Base-by-base conservation (phyloP, 192 early-diverging fungal species). In the Coemansia biformis region DNA sequence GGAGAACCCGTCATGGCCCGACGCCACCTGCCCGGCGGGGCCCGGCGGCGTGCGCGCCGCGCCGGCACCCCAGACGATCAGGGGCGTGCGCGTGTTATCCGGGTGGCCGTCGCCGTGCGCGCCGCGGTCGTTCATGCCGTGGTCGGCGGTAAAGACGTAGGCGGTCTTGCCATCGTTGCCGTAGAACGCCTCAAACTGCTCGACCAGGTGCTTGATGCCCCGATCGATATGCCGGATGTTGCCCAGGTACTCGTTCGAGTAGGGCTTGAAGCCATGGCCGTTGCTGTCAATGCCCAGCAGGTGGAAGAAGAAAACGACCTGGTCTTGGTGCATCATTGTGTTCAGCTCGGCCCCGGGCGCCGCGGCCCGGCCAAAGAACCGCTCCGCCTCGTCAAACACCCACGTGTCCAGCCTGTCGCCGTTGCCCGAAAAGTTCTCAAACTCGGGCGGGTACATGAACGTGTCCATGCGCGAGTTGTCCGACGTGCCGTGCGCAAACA, bases 231-330 rank as follows among this genome's bases (percentile, higher is more conserved):
- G 59, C 18, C 73, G 59, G 56, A 97, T 93, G 57, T 97, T 97
- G 50, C 83, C 69, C 28, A 88, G 64, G 51, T 97, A 97, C 74
- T 92, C 83, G 28, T 83, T 52, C 12, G 92, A 95, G 34, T 84
- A 76, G 11, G 94, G 94, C 23, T 84, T 79, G 51, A 84, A 81
- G 10, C 79, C 86, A 54, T 97, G 94, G 16, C 94, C 94, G 57
- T 95, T 97, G 44, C 88, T 93, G 66, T 97, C 94, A 26, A 97
- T 71, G 2, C 94, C 94, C 31, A 95, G 81, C n/a, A 97, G 69
- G 71, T 97, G 94, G 29, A 95, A 66, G 66, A 97, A 97, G 57
- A 95, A 89, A 1, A 95, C 85, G 45, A 88, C 81, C 57, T 86
- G 81, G 34, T 91, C 80, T 38, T 83, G 60, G 24, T 82, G 81